These are phyloP conservation scores for Phytophthora litchii DNA, from an alignment of 352 stramenopile genomes.

Conservation along the genomic window DNA sequence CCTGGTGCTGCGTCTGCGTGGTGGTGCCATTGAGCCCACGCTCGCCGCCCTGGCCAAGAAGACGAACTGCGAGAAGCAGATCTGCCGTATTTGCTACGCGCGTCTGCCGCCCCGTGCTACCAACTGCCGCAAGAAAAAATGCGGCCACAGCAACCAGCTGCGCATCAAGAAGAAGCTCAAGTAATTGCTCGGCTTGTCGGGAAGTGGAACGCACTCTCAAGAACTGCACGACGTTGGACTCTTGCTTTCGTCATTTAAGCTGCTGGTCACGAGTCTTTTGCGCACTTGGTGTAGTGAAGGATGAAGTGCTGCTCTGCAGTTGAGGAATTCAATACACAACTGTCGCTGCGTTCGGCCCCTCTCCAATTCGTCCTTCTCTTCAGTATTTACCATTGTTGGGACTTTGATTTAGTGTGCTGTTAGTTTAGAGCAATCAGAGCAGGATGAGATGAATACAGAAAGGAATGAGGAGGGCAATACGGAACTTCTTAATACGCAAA, in stretches of 20 bases:
- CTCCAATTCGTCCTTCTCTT: constrained; percentile 20
- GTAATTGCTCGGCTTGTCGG: constrained; percentile 71
- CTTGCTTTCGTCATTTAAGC: constrained; percentile 13
- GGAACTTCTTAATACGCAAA: no score
- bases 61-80: constrained; percentile 99
- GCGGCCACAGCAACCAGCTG: constrained; percentile 99
- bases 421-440: background rate
- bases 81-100: constrained; percentile 99
- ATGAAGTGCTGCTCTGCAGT: constrained; percentile 5
- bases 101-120: constrained; percentile 98
- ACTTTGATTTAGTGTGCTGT: background rate
- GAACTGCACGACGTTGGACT: constrained; percentile 13
- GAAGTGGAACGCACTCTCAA: constrained; percentile 24
- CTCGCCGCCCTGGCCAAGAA: constrained; percentile 98
- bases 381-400: background rate
- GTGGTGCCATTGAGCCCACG: constrained; percentile 95
- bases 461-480: background rate
- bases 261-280: constrained; percentile 7
- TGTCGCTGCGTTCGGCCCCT: constrained; percentile 37
- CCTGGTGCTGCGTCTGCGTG: constrained; percentile 95
- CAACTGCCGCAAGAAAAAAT: constrained; percentile 99
- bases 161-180: constrained; percentile 99
- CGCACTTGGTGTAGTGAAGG: constrained; percentile 23
- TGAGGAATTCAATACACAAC: constrained; percentile 39
- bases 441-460: background rate